Evolutionary conservation across 1,284 basidiomycete genomes (phyloP).

Genomic region (Chondrostereum purpureum): DNA sequence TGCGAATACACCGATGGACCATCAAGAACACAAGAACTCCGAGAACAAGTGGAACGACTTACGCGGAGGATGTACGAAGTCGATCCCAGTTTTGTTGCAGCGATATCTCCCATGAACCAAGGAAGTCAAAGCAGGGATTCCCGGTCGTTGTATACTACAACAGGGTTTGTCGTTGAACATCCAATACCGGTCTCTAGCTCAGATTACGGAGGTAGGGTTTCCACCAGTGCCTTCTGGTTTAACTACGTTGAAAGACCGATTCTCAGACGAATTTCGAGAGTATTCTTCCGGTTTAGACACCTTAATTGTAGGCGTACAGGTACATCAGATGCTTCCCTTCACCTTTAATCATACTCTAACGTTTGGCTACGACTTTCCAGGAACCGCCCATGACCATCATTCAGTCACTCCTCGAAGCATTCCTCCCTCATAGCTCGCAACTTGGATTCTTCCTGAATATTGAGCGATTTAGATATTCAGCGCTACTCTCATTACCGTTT

Average conservation of each 20-base stretch:
- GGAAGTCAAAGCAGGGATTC: conserved; percentile 6
- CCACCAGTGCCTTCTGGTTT: background rate
- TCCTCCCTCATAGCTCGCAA: conserved; percentile 16
- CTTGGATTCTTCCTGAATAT: conserved; percentile 23
- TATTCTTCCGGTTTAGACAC: background rate
- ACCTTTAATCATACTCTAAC: background rate
- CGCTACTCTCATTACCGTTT: conserved; percentile 10
- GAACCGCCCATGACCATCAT: background rate
- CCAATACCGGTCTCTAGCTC: too few relatives aligned
- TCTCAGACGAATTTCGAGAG: background rate
- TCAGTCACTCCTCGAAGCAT: conserved; percentile 16
- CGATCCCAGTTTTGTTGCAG: too few relatives aligned
- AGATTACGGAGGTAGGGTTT: too few relatives aligned
- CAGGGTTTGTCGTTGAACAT: too few relatives aligned
- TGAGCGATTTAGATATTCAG: conserved; percentile 13
- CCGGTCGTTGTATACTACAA: too few relatives aligned
- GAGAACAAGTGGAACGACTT: conserved; percentile 11
- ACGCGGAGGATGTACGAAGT: too few relatives aligned
- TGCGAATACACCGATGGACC: conserved; percentile 13
- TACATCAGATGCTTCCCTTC: conserved; percentile 1
- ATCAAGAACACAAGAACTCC: conserved; percentile 10
- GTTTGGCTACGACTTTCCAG: background rate
- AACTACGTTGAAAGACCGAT: background rate
- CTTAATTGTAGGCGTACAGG: background rate
- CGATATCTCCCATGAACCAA: background rate